Conservation (phyloP, 2,329 filamentous ascomycete genomes). For the Botrytis medusae region DNA sequence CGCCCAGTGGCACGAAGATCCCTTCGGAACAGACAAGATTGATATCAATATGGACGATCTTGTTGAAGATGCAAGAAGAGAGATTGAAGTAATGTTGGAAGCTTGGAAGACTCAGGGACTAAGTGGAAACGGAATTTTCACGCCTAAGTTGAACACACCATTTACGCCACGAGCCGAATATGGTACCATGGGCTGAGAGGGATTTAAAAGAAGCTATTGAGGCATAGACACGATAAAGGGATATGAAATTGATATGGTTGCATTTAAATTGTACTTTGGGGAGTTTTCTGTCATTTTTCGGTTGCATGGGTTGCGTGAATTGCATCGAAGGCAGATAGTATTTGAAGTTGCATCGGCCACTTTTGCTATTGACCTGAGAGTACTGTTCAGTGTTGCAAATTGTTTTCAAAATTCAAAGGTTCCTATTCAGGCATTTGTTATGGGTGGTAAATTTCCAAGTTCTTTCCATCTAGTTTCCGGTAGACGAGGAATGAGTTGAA, state of each 20-base stretch:
- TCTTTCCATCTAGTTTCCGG: not conserved
- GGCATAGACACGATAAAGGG: not conserved
- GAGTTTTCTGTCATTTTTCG: not conserved
- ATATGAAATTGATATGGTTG: not conserved
- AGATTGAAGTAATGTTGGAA: constrained; percentile 56
- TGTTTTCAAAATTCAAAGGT: not conserved
- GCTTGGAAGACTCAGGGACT: constrained; percentile 50
- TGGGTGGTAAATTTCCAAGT: not conserved
- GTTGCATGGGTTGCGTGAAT: not conserved
- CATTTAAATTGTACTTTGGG: not conserved
- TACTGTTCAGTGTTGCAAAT: not conserved
- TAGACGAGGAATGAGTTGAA: not conserved
- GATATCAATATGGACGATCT: constrained; percentile 69
- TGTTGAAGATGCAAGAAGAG: constrained; percentile 58
- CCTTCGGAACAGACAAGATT: constrained; percentile 64
- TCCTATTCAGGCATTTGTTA: not conserved
- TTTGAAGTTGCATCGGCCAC: not conserved
- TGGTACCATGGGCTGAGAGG: constrained; percentile 6
- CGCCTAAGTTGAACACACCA: not conserved
- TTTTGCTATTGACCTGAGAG: not conserved
- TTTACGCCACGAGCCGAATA: constrained; percentile 14
- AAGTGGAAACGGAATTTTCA: constrained; percentile 18
- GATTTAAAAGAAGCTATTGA: not conserved
- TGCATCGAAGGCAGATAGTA: not conserved
- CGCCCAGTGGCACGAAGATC: constrained; percentile 57